Conservation (phyloP, 164 flowering plant species). For the Sedum album region DNA sequence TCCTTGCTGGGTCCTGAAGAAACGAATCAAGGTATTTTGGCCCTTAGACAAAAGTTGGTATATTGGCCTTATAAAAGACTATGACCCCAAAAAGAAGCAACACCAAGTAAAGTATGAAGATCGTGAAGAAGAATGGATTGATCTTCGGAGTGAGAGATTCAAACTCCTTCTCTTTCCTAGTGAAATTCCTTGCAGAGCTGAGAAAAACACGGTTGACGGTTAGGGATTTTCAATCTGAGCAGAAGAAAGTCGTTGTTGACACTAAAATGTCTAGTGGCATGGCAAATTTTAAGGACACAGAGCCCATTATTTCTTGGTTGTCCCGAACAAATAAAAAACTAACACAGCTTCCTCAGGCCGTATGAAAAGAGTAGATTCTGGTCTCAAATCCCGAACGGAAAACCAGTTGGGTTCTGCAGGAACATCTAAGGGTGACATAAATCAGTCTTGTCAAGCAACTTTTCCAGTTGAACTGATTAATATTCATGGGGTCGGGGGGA, state of each 20-base stretch:
- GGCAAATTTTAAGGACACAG: constrained; percentile 58
- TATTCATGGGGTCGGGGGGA: constrained; percentile 16
- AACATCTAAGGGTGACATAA: constrained; percentile 8
- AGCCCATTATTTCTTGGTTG: constrained; percentile 89
- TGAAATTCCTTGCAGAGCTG: constrained; percentile 57
- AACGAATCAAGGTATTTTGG: constrained; percentile 84
- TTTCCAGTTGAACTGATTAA: constrained; percentile 12
- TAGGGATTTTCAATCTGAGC: constrained; percentile 18
- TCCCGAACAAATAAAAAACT: constrained; percentile 43
- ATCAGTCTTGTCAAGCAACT: no score
- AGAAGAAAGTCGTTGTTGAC: constrained; percentile 17
- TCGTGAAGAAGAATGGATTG: constrained; percentile 58
- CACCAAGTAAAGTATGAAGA: constrained; percentile 96
- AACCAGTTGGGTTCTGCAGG: not conserved
- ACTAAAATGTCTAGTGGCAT: constrained; percentile 27
- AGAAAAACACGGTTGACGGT: constrained; percentile 17
- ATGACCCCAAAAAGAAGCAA: constrained; percentile 51
- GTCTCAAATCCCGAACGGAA: not conserved
- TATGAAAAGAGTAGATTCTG: constrained; percentile 35
- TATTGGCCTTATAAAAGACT: constrained; percentile 63
- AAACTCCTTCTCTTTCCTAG: constrained; percentile 69
- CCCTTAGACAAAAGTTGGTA: constrained; percentile 96
- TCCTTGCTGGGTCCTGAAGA: constrained; percentile 66
- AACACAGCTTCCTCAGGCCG: constrained; percentile 36
- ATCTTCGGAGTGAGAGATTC: constrained; percentile 49